These are phyloP conservation scores for Chamaenerion angustifolium DNA, from an alignment of 345 rosid species.

Conservation along the genomic window DNA sequence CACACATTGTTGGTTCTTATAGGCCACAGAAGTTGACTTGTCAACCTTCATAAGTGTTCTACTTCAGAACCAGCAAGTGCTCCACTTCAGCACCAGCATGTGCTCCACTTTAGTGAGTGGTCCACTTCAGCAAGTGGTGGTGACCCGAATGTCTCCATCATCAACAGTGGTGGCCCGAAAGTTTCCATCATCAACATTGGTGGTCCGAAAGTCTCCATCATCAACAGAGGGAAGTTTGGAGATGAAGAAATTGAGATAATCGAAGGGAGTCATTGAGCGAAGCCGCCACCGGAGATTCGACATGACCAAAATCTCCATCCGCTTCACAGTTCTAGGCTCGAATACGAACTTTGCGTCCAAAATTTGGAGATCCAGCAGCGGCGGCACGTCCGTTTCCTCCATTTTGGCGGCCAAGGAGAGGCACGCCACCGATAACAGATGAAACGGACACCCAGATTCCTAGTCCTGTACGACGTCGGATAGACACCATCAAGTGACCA, in stretches of 20 bases:
- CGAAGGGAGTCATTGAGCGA: conserved; percentile 43
- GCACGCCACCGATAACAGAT: conserved; percentile 57
- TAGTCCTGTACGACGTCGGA: conserved; percentile 8
- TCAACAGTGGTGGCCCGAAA: too few relatives aligned
- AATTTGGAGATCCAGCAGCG: conserved; percentile 34
- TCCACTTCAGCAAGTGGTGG: too few relatives aligned
- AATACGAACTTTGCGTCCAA: conserved; percentile 41
- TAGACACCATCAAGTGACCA: neutral
- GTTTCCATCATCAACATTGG: too few relatives aligned
- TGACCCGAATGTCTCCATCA: too few relatives aligned
- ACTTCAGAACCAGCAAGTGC: too few relatives aligned
- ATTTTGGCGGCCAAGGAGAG: conserved; percentile 57
- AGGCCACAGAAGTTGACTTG: too few relatives aligned
- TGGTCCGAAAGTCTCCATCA: too few relatives aligned
- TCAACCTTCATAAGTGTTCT: too few relatives aligned
- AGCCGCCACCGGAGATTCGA: conserved; percentile 38
- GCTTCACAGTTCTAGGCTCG: conserved; percentile 33
- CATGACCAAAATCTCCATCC: conserved; percentile 53
- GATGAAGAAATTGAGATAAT: conserved; percentile 33
- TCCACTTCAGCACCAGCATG: too few relatives aligned
- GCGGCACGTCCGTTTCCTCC: conserved; percentile 42
- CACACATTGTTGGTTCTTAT: too few relatives aligned
- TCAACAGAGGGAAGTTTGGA: conserved; percentile 20
- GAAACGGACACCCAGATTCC: conserved; percentile 41
- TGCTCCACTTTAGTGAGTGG: too few relatives aligned